Evolutionary conservation across 2,329 filamentous ascomycete species (phyloP).

Genomic region (Calonectria montana): DNA sequence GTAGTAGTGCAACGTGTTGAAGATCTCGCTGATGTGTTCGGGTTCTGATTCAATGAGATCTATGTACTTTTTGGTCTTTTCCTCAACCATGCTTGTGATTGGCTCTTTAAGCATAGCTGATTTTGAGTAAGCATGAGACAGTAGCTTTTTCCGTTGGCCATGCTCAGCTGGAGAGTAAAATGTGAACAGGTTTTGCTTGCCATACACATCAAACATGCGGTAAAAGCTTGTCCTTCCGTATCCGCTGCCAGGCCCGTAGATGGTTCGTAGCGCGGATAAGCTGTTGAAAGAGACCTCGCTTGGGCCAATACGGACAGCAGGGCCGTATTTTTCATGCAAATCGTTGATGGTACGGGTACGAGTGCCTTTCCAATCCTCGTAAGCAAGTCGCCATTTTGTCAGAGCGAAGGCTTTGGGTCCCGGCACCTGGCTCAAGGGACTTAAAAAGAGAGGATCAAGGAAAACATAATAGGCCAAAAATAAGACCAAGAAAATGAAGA

Average conservation of each 20-base stretch:
- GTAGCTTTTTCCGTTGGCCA: constrained; percentile 61
- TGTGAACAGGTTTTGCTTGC: constrained; percentile 63
- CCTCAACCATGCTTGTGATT: constrained; percentile 47
- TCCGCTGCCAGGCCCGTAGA: constrained; percentile 64
- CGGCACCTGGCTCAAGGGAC: constrained; percentile 42
- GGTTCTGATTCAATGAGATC: constrained; percentile 28
- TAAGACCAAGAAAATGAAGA: neutral
- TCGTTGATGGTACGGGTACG: constrained; percentile 54
- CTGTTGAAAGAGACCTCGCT: constrained; percentile 56
- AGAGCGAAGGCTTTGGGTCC: constrained; percentile 54
- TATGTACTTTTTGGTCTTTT: constrained; percentile 49
- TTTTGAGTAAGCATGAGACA: constrained; percentile 66
- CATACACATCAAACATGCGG: constrained; percentile 66
- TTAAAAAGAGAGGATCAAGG: constrained; percentile 32
- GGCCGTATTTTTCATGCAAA: constrained; percentile 59
- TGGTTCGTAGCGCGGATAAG: constrained; percentile 59
- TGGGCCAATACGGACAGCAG: constrained; percentile 59
- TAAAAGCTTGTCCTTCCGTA: constrained; percentile 65
- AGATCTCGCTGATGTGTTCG: constrained; percentile 27
- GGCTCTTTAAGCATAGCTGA: neutral
- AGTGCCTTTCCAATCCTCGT: constrained; percentile 56
- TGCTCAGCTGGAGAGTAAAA: constrained; percentile 58
- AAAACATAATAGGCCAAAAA: neutral
- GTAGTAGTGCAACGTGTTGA: constrained; percentile 34
- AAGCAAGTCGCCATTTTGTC: constrained; percentile 58